Evolutionary conservation across 139 green algal genomes (phyloP).

Genomic region (Chlamydomonas sp.): DNA sequence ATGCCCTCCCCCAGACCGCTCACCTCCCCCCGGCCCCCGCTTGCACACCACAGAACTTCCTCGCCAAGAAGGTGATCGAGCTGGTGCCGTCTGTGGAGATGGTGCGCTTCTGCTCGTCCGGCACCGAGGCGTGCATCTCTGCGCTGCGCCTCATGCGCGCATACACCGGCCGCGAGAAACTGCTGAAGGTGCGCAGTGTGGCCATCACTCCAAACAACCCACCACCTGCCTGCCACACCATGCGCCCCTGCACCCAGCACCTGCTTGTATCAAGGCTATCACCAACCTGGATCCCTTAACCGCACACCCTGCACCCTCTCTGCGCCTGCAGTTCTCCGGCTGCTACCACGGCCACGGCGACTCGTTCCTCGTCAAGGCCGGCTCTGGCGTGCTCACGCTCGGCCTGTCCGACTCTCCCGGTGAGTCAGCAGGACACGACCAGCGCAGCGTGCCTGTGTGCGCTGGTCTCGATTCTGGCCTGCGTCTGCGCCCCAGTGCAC

Average conservation of each 20-base stretch:
- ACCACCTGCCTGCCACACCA: background rate
- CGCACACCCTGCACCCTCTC: conserved; percentile 84
- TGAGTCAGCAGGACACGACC: too few relatives aligned
- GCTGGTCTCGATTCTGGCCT: too few relatives aligned
- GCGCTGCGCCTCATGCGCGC: conserved; percentile 96
- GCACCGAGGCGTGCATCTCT: conserved; percentile 97
- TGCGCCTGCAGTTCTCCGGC: too few relatives aligned
- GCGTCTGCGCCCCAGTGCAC: too few relatives aligned
- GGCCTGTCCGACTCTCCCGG: conserved; percentile 95
- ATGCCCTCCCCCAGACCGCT: too few relatives aligned
- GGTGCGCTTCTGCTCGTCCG: conserved; percentile 95
- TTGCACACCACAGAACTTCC: conserved; percentile 89
- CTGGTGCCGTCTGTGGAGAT: conserved; percentile 96
- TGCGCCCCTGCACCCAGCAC: background rate
- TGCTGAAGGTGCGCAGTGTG: too few relatives aligned
- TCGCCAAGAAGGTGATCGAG: conserved; percentile 96
- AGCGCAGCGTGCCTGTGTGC: too few relatives aligned
- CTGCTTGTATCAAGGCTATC: too few relatives aligned
- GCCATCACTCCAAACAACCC: background rate
- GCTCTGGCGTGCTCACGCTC: conserved; percentile 82
- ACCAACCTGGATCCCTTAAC: background rate
- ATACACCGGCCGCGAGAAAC: conserved; percentile 93
- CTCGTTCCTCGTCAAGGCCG: conserved; percentile 91
- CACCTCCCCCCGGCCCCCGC: background rate
- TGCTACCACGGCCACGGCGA: conserved; percentile 99